Evolutionary conservation across 495 filamentous ascomycete genomes (phyloP).

Genomic region (Penicillium ucsense): DNA sequence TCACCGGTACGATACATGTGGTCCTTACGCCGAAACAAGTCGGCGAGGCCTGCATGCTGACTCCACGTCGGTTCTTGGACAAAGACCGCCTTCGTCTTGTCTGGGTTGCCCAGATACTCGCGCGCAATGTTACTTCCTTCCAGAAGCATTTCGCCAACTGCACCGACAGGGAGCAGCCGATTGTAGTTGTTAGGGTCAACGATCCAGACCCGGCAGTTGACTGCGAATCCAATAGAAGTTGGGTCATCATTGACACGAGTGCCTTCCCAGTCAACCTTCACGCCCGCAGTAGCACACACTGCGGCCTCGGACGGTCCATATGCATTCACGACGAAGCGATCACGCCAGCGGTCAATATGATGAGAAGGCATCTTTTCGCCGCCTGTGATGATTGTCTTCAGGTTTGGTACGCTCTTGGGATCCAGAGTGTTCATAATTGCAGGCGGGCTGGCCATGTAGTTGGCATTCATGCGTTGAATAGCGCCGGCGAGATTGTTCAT

Average conservation of each 20-base stretch:
- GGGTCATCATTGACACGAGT: slow-evolving; percentile 32
- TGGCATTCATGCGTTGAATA: slow-evolving; percentile 32
- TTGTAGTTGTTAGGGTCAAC: slow-evolving; percentile 48
- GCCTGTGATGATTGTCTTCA: slow-evolving; percentile 41
- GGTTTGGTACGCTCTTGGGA: slow-evolving; percentile 37
- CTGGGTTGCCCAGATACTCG: slow-evolving; percentile 47
- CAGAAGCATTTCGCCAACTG: slow-evolving; percentile 56
- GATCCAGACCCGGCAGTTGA: slow-evolving; percentile 44
- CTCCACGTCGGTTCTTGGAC: slow-evolving; percentile 45
- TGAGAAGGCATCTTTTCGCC: slow-evolving; percentile 47
- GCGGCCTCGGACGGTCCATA: slow-evolving; percentile 49
- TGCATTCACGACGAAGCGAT: slow-evolving; percentile 38
- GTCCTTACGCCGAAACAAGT: slow-evolving; percentile 17
- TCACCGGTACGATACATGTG: slow-evolving; percentile 43
- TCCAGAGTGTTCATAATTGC: slow-evolving; percentile 38
- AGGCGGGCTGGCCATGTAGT: slow-evolving; percentile 31
- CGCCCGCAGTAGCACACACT: slow-evolving; percentile 33
- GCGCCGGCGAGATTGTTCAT: slow-evolving; percentile 35
- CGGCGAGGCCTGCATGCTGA: slow-evolving; percentile 12
- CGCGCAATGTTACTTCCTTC: slow-evolving; percentile 52
- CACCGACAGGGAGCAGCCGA: slow-evolving; percentile 48
- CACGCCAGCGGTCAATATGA: slow-evolving; percentile 33
- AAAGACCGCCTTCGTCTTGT: slow-evolving; percentile 48
- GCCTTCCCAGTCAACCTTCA: slow-evolving; percentile 29
- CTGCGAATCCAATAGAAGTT: slow-evolving; percentile 30